Base-by-base conservation (phyloP, 2,329 filamentous ascomycete species). In the Endothia cerciana region DNA sequence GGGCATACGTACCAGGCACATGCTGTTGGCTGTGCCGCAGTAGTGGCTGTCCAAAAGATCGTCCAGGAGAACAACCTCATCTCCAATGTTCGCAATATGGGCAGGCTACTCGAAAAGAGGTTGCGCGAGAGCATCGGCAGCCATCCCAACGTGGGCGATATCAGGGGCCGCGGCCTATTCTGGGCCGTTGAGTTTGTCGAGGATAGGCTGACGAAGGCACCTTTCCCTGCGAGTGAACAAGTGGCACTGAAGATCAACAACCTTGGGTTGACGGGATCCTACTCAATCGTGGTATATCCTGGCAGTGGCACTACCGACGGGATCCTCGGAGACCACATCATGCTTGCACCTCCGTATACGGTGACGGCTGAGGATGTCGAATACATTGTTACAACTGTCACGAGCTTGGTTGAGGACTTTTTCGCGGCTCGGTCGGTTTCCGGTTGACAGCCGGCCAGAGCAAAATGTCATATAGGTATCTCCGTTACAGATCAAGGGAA, bases 301-400 rank as follows among this genome's bases (percentile, higher is more conserved):
- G 89, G 88, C 0, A 77, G 78, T 0, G 89, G 89, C 1, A 87
- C 87, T 0, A 85, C 80, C 0, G 87, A 83, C 70, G 82, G 91
- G 55, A 80, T 84, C 1, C 73, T 74, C 1, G 90, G 91, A 11
- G 91, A 94, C 72, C 89, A 92, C 74, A 79, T 92, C 43, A 81
- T 93, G 33, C 72, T 94, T 13, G 85, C 89, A 1, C 91, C 91
- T 5, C 83, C 91, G 0, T 92, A 88, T 76, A 92, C 85, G 55
- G 81, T 89, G 28, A 87, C 82, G 0, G 76, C 77, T 53, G 79
- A 79, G 8, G 86, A 90, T 25, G 78, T 91, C 61, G 80, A 85
- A 63, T 74, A 76, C 41, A 84, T 91, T 59, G 87, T 86, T 2
- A 77, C 82, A 22, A 80, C 77, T 0, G 78, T 87, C 2, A 76